Evolutionary conservation across 2,329 filamentous ascomycete species (phyloP).

Genomic region (Colletotrichum costaricense): DNA sequence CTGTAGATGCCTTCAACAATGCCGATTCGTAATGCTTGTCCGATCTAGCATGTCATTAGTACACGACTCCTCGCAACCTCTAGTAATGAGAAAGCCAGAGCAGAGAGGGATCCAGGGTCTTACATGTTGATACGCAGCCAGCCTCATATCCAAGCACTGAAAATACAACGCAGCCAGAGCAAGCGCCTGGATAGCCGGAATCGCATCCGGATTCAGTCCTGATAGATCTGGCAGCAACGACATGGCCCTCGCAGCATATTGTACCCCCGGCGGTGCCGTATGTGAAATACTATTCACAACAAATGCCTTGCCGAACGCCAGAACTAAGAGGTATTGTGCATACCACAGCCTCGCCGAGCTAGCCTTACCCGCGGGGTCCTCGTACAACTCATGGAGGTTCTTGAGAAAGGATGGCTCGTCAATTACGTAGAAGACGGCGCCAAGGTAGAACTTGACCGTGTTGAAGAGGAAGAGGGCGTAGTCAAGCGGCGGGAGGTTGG

Average conservation of each 20-base stretch:
- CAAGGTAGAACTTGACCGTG: constrained; percentile 41
- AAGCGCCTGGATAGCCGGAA: constrained; percentile 47
- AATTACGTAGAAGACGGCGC: constrained; percentile 39
- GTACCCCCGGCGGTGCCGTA: constrained; percentile 47
- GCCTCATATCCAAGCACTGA: constrained; percentile 53
- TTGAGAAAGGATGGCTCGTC: constrained; percentile 38
- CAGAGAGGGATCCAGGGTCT: constrained; percentile 37
- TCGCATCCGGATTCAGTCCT: constrained; percentile 43
- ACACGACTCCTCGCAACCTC: not conserved
- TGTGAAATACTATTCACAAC: constrained; percentile 40
- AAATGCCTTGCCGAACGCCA: constrained; percentile 48
- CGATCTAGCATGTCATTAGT: constrained; percentile 39
- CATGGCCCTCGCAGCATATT: constrained; percentile 53
- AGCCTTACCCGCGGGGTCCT: constrained; percentile 38
- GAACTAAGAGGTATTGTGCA: constrained; percentile 45
- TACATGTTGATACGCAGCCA: constrained; percentile 52
- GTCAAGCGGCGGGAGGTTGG: constrained; percentile 41
- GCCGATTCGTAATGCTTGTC: constrained; percentile 46
- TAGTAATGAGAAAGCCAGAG: constrained; percentile 12
- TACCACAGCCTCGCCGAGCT: constrained; percentile 42
- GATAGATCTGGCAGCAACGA: constrained; percentile 50
- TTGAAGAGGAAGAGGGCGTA: constrained; percentile 40
- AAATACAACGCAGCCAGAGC: constrained; percentile 50
- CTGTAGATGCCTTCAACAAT: constrained; percentile 43
- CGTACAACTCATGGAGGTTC: constrained; percentile 39